Conservation (phyloP, 1,139 yeast genomes). For the Nakaseomyces glabratus region DNA sequence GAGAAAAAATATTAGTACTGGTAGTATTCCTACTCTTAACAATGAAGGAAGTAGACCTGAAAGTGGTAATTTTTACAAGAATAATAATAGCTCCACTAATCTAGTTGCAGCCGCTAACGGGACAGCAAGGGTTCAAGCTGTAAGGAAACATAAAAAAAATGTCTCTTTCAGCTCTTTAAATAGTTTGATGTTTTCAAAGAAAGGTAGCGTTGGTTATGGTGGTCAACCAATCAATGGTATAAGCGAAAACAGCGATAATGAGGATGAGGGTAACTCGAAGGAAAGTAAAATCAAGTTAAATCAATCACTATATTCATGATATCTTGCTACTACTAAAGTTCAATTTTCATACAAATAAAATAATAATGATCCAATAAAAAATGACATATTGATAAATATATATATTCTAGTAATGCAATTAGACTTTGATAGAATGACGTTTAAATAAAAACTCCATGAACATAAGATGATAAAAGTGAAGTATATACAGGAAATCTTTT, state of each 20-base stretch:
- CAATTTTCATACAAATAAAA: too few species aligned
- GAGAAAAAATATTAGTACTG: constrained; percentile 16
- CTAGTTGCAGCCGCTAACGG: constrained; percentile 12
- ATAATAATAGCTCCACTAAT: constrained; percentile 24
- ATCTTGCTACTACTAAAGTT: too few species aligned
- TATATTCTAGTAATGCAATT: too few species aligned
- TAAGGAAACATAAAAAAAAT: constrained; percentile 30
- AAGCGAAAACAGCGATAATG: constrained; percentile 21
- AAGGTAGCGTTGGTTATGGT: constrained; percentile 14
- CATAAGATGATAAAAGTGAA: too few species aligned
- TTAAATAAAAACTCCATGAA: too few species aligned
- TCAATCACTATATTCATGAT: constrained; percentile 22
- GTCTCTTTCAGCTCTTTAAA: constrained; percentile 32
- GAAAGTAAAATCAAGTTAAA: constrained; percentile 21
- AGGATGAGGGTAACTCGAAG: constrained; percentile 24
- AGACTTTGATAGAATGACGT: too few species aligned
- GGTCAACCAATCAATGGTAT: constrained; percentile 14
- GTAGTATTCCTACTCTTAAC: constrained; percentile 15
- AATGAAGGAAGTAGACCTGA: constrained; percentile 8
- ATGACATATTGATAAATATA: too few species aligned
- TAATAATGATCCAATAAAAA: too few species aligned
- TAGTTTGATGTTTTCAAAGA: constrained; percentile 30
- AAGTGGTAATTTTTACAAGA: constrained; percentile 15
- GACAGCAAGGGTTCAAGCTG: constrained; percentile 21
- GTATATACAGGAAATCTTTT: too few species aligned